These are phyloP conservation scores for Secale cereale DNA, from an alignment of 176 grass and related monocot genomes.

Conservation along the genomic window DNA sequence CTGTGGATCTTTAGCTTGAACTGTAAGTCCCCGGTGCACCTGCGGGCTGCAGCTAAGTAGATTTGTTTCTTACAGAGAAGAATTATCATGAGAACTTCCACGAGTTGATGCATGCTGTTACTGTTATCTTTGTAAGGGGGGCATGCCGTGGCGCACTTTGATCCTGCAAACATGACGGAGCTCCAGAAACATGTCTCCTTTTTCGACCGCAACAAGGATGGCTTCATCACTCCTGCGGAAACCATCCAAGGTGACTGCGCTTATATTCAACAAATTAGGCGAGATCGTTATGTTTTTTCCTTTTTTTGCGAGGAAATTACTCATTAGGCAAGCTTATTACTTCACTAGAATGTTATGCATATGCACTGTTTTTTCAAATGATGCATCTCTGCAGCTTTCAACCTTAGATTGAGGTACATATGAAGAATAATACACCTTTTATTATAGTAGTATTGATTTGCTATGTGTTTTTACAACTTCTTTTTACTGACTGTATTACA, in stretches of 20 bases:
- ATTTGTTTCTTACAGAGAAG: neutral
- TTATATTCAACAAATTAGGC: neutral
- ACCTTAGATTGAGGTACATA: neutral
- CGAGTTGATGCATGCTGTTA: neutral
- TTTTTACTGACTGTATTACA: neutral
- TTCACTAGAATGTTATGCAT: neutral
- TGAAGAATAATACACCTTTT: neutral
- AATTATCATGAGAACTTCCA: neutral
- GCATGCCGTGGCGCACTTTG: neutral
- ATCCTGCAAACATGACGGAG: conserved; percentile 43
- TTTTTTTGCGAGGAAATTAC: neutral
- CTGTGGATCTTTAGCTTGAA: neutral
- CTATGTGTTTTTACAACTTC: neutral
- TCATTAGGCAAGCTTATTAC: neutral
- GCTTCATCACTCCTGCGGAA: conserved; percentile 52
- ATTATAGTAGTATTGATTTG: neutral
- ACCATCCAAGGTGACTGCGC: conserved; percentile 42
- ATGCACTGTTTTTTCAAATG: neutral
- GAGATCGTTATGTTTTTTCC: neutral
- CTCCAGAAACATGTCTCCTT: conserved; percentile 67
- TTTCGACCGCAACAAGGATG: conserved; percentile 73
- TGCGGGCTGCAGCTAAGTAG: neutral
- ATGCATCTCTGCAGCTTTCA: neutral
- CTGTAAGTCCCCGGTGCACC: neutral
- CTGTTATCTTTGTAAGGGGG: conserved; percentile 15